phyloP scores from a whole-genome alignment of 2,329 filamentous ascomycete species.

The Fusarium citri region DNA sequence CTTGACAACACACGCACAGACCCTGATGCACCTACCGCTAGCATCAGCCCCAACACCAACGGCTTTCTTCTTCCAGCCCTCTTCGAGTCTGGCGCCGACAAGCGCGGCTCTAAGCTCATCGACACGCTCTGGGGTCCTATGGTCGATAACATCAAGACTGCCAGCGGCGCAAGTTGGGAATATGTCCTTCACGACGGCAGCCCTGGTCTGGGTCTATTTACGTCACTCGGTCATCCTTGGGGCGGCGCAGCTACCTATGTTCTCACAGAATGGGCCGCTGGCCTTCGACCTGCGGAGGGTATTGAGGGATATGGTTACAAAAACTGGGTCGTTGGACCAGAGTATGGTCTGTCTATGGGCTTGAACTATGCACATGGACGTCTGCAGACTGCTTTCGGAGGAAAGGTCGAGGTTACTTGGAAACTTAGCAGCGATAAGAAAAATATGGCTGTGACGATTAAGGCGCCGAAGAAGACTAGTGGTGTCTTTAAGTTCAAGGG shows the following conservation, averaged over 20 bases:
- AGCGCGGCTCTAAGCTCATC: slow-evolving; percentile 1
- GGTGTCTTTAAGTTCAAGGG: slow-evolving; percentile 1
- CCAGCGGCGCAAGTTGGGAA: slow-evolving; percentile 11
- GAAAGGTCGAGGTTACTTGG: neutral
- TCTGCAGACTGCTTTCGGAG: neutral
- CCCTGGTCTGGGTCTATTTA: slow-evolving; percentile 5
- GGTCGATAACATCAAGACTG: slow-evolving; percentile 6
- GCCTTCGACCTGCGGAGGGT: slow-evolving; percentile 3
- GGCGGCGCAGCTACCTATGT: slow-evolving; percentile 13
- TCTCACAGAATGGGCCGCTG: slow-evolving; percentile 10
- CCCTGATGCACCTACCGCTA: neutral
- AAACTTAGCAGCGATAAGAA: neutral
- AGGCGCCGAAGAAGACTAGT: neutral
- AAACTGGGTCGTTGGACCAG: slow-evolving; percentile 7
- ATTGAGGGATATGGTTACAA: slow-evolving; percentile 2
- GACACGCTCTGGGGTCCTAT: slow-evolving; percentile 10
- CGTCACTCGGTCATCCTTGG: slow-evolving; percentile 3
- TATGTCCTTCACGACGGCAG: slow-evolving; percentile 1
- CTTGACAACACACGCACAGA: slow-evolving; percentile 3
- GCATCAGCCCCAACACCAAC: slow-evolving; percentile 19
- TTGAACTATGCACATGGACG: neutral
- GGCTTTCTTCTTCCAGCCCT: slow-evolving; percentile 5
- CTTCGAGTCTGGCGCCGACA: neutral
- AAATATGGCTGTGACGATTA: neutral
- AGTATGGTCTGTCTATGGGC: slow-evolving; percentile 5